These are phyloP conservation scores for Quercus alba DNA, from an alignment of 306 rosid species.

Conservation along the genomic window DNA sequence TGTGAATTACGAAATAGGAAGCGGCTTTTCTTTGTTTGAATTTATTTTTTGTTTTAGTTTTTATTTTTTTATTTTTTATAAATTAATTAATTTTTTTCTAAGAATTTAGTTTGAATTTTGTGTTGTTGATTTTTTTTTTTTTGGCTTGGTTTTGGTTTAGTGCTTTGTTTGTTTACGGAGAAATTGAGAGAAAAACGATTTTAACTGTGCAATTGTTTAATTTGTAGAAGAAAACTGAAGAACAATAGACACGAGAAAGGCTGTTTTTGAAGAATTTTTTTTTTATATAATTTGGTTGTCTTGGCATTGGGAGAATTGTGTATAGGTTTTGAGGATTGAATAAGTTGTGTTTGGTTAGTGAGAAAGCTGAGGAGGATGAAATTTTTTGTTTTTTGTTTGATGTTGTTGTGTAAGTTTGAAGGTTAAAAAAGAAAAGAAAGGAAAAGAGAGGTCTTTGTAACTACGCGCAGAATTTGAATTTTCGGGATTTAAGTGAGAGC, in stretches of 20 bases:
- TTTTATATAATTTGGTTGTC: not conserved
- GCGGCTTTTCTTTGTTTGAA: too few relatives aligned
- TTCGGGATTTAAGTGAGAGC: not conserved
- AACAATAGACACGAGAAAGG: too few relatives aligned
- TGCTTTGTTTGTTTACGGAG: constrained; percentile 11
- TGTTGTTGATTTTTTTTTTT: not conserved
- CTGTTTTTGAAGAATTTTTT: not conserved
- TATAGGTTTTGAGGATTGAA: not conserved
- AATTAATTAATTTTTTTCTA: too few relatives aligned
- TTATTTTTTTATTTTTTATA: too few relatives aligned
- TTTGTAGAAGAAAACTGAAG: not conserved
- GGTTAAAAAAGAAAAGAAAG: not conserved
- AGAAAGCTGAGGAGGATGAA: too few relatives aligned
- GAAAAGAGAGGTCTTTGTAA: not conserved
- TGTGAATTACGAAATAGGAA: too few relatives aligned
- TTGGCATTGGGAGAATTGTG: not conserved
- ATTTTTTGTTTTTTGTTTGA: not conserved
- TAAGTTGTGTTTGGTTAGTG: not conserved
- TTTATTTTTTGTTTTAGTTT: too few relatives aligned
- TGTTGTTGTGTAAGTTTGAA: not conserved
- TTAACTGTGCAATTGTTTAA: not conserved
- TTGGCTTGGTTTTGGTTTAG: not conserved
- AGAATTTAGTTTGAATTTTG: too few relatives aligned
- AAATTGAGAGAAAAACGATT: not conserved
- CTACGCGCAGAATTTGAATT: not conserved